Base-by-base conservation (phyloP, 768 basidiomycete species). In the Rhizopogon sp. region DNA sequence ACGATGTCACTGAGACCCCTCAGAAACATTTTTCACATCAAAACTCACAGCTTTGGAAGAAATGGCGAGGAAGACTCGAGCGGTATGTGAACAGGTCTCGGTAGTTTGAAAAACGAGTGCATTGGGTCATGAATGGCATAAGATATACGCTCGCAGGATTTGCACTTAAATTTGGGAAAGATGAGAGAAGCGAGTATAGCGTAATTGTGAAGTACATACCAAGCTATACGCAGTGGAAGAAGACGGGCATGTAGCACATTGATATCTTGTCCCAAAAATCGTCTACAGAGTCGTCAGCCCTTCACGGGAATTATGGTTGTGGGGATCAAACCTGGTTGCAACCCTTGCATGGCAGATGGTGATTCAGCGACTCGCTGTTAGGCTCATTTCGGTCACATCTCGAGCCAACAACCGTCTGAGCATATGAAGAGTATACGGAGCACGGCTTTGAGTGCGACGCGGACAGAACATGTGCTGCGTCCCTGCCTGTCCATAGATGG, bases 191-290 rank as follows among this genome's bases (percentile, higher is more conserved):
- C 9, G 3, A 16, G 2, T 25, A 40, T 41, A 22, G 43, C 10
- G 29, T n/a, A 33, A 6, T 16, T 1, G 6, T 6, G 13, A 49
- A 46, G 51, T 16, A 58, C 69, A 17, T 17, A 96, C 94, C 64
- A 97, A 71, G 66, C 80, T 95, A 68, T 82, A 94, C 9, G 82
- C 68, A 17, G 72, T 73, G 0, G 91, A 85, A 39, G 74, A 75
- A 4, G 93, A 93, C 0, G 91, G 82, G 63, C 95, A 98, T 57
- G 86, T 88, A 13, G 88, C 91, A 65, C 95, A 98, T 65, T 97
- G 94, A 67, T 88, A 98, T 42, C 94, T 78, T 44, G 80, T 72
- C 5, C 95, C 93, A 50, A 83, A 69, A 54, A 96, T 93, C 28
- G 76, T 70, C 89, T 93, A 61, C 39, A 54, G 56, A 25, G 11